Evolutionary conservation across 2,329 filamentous ascomycete genomes (phyloP).

Genomic region (Hymenoscyphus salicellus): DNA sequence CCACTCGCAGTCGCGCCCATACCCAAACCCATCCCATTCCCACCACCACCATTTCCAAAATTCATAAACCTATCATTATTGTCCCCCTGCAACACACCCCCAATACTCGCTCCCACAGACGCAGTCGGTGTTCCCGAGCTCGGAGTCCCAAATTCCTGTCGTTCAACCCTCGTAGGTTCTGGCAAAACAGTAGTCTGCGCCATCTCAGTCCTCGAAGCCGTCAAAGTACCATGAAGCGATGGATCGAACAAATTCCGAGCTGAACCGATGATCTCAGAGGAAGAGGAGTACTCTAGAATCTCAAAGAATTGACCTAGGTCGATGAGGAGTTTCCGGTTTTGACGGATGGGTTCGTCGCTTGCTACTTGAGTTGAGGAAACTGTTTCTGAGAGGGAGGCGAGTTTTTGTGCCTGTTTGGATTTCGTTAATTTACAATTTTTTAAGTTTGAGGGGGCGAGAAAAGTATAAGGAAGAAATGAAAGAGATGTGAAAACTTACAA

Average conservation of each 20-base stretch:
- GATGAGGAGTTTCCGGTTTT: constrained; percentile 40
- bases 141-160: constrained; percentile 29
- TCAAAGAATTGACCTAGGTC: constrained; percentile 49
- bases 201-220: constrained; percentile 37
- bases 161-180: constrained; percentile 41
- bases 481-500: constrained; percentile 35
- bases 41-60: neutral
- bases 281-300: constrained; percentile 46
- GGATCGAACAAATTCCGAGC: constrained; percentile 42
- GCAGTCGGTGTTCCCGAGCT: constrained; percentile 26
- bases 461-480: neutral
- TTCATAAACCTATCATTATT: neutral
- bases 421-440: neutral
- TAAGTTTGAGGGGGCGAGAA: too few relatives aligned
- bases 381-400: constrained; percentile 43
- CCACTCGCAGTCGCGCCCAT: neutral
- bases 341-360: constrained; percentile 28
- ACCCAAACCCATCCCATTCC: neutral
- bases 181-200: constrained; percentile 44
- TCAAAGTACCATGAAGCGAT: constrained; percentile 37
- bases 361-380: constrained; percentile 44
- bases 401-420: constrained; percentile 40
- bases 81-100: neutral
- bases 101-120: constrained; percentile 15
- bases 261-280: constrained; percentile 38